phyloP scores from a whole-genome alignment of 805 yeast genomes.

The Barnettozyma sp. region DNA sequence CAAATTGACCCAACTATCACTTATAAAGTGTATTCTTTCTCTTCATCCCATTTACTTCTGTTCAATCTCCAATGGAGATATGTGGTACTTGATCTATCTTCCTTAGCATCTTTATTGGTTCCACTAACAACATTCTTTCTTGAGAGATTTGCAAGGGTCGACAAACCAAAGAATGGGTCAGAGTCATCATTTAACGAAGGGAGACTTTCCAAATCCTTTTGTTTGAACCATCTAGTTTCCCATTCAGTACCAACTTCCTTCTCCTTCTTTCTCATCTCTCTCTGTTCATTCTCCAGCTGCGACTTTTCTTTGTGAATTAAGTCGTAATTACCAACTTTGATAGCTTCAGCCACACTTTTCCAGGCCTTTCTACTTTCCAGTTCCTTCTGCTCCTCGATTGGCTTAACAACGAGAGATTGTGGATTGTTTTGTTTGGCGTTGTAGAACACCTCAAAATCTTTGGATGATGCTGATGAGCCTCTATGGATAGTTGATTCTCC shows the following conservation, averaged over 20 bases:
- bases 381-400: slow-evolving; percentile 69
- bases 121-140: slow-evolving; percentile 65
- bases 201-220: slow-evolving; percentile 33
- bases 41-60: slow-evolving; percentile 47
- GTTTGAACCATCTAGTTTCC: slow-evolving; percentile 79
- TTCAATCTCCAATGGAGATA: slow-evolving; percentile 66
- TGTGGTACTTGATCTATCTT: slow-evolving; percentile 40
- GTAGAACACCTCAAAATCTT: slow-evolving; percentile 49
- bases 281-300: slow-evolving; percentile 74
- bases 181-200: slow-evolving; percentile 25
- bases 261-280: slow-evolving; percentile 74
- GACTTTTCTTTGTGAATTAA: slow-evolving; percentile 70
- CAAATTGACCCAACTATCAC: too few relatives aligned
- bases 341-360: slow-evolving; percentile 84
- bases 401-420: slow-evolving; percentile 64
- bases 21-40: slow-evolving; percentile 35
- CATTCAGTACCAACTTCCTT: slow-evolving; percentile 55
- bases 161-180: slow-evolving; percentile 35
- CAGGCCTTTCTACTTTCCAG: slow-evolving; percentile 88
- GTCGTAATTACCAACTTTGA: slow-evolving; percentile 66
- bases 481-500: slow-evolving; percentile 58
- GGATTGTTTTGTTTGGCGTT: slow-evolving; percentile 49
- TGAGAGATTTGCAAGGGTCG: slow-evolving; percentile 49
- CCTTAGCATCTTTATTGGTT: slow-evolving; percentile 45
- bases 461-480: slow-evolving; percentile 43